phyloP scores from a whole-genome alignment of 495 filamentous ascomycete species.

The Podospora comata region DNA sequence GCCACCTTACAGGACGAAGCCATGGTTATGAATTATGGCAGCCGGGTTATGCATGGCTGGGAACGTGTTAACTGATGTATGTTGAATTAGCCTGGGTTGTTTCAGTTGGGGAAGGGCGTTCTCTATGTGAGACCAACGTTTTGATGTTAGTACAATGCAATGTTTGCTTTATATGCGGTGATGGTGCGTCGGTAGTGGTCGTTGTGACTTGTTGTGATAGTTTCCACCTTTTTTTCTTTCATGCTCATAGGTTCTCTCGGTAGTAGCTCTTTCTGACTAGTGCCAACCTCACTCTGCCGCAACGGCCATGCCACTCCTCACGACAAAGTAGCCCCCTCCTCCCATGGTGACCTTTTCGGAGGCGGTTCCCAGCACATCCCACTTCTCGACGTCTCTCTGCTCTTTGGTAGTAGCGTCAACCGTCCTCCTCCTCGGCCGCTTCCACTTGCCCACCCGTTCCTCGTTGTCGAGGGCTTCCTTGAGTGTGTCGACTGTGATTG shows the following conservation, averaged over 20 bases:
- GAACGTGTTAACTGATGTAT: slow-evolving; percentile 7
- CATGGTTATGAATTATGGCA: neutral
- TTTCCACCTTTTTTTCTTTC: no score
- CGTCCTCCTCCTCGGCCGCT: slow-evolving; percentile 41
- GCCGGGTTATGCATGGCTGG: neutral
- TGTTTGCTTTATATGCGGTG: neutral
- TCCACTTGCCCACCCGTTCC: slow-evolving; percentile 42
- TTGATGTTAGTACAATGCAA: neutral
- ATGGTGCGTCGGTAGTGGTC: neutral
- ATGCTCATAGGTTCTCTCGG: no score
- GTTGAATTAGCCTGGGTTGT: neutral
- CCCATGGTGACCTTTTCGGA: slow-evolving; percentile 56
- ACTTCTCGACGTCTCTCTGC: slow-evolving; percentile 49
- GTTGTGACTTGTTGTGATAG: neutral
- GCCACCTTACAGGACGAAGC: neutral
- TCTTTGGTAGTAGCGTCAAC: neutral
- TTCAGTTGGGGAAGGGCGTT: neutral
- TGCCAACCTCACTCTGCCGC: neutral
- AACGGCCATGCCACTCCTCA: slow-evolving; percentile 54
- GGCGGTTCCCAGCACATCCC: slow-evolving; percentile 66
- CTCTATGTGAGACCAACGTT: neutral
- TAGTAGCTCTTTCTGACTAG: neutral
- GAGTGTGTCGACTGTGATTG: slow-evolving; percentile 41
- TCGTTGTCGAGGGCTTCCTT: slow-evolving; percentile 40
- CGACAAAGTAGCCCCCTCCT: slow-evolving; percentile 73